phyloP scores from a whole-genome alignment of 2,329 filamentous ascomycete species.

The Fusarium liriodendri region DNA sequence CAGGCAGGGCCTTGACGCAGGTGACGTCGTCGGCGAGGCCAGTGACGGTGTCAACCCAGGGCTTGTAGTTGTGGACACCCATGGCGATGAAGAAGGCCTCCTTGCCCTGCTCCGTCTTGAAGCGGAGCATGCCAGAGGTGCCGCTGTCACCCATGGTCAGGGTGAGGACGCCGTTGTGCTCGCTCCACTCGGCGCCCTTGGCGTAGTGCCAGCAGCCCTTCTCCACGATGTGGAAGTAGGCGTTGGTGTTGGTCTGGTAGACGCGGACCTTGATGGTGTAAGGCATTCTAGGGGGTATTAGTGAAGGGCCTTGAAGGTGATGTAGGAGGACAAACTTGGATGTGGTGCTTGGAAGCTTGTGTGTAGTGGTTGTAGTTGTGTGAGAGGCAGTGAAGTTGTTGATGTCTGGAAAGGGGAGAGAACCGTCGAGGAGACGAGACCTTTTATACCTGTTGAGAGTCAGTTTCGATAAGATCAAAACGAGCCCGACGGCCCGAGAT shows the following conservation, averaged over 20 bases:
- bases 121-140: conserved; percentile 33
- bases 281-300: conserved; percentile 24
- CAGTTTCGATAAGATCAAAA: too few relatives aligned
- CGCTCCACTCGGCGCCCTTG: conserved; percentile 27
- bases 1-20: conserved; percentile 31
- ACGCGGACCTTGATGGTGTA: conserved; percentile 38
- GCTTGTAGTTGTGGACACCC: conserved; percentile 36
- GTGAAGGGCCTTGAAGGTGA: not conserved
- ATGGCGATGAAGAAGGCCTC: conserved; percentile 35
- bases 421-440: not conserved
- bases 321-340: not conserved
- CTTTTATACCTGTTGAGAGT: not conserved
- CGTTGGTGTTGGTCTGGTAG: conserved; percentile 35
- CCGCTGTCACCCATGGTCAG: conserved; percentile 35
- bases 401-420: not conserved
- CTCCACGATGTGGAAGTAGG: conserved; percentile 34
- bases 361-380: not conserved
- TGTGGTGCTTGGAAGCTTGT: not conserved
- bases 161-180: conserved; percentile 12
- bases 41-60: conserved; percentile 33
- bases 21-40: conserved; percentile 29
- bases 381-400: not conserved
- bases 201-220: conserved; percentile 36
- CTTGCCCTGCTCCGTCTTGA: conserved; percentile 35
- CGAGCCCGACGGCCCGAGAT: not conserved